These are phyloP conservation scores for Microascus cirrosus DNA, from an alignment of 2,329 filamentous ascomycete species.

Conservation along the genomic window DNA sequence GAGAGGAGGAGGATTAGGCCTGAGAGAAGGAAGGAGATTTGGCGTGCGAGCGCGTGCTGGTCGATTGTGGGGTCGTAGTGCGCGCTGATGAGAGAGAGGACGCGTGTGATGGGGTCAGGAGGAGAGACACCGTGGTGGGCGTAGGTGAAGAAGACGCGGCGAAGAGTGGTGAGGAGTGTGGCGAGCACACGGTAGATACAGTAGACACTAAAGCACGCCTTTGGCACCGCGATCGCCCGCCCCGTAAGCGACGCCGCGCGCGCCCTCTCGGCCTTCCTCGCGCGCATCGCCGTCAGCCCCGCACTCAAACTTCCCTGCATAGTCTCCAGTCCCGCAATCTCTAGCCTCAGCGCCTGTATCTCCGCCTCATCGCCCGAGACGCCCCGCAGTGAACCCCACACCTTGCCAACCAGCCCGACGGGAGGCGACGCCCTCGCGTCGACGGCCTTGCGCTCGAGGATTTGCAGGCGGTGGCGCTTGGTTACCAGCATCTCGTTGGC, in stretches of 20 bases:
- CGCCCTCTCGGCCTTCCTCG: conserved; percentile 50
- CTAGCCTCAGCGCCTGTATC: conserved; percentile 53
- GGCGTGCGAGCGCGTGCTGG: conserved; percentile 75
- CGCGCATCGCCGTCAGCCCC: conserved; percentile 43
- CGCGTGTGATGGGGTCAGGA: conserved; percentile 73
- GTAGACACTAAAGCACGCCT: conserved; percentile 66
- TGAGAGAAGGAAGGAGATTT: conserved; percentile 74
- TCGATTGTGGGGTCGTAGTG: conserved; percentile 79
- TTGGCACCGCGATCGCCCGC: conserved; percentile 47
- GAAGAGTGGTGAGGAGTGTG: conserved; percentile 56
- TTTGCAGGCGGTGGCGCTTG: conserved; percentile 62
- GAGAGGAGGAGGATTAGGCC: conserved; percentile 74
- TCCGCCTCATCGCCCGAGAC: conserved; percentile 49
- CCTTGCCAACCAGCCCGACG: conserved; percentile 58
- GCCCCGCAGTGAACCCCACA: conserved; percentile 60
- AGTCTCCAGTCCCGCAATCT: conserved; percentile 68
- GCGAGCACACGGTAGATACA: conserved; percentile 75
- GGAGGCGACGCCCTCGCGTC: conserved; percentile 19
- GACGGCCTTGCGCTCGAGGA: conserved; percentile 51
- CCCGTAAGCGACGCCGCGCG: conserved; percentile 59
- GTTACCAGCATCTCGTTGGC: conserved; percentile 68
- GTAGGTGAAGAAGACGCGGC: conserved; percentile 28
- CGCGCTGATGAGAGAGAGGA: conserved; percentile 67
- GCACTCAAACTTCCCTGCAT: conserved; percentile 65
- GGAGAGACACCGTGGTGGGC: conserved; percentile 40